Evolutionary conservation across 2,329 filamentous ascomycete genomes (phyloP), one percentile per base, ranked within the genome.

Genomic region (Sodiomyces alkalinus): DNA sequence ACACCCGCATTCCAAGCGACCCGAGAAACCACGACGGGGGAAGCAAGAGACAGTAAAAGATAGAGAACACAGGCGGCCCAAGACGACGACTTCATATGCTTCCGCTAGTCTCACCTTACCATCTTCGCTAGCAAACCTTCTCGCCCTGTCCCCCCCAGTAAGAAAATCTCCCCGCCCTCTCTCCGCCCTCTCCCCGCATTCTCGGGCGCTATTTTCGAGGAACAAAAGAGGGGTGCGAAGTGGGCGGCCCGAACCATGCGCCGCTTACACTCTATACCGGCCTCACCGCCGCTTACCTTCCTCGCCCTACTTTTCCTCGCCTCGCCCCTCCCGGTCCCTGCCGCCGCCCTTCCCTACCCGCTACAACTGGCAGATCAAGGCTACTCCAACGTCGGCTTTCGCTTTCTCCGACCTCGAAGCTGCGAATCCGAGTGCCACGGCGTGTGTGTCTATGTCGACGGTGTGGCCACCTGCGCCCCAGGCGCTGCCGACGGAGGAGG

Each of bases 391-490:
- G 33, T 39, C 17, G 65, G 64, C 39, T 60, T 55, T 40, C 60
- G 60, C 31, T 69, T 56, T 36, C 56, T 72, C 22, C 53, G 60
- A 51, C 51, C 48, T 13, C 58, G 64, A 36, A 48, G 45, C 31
- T 73, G 68, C 52, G 54, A 69, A 52, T 75, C 70, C 42, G 46
- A 45, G 14, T 39, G 48, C 30, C 54, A 53, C 29, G 48, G 68
- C 42, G 42, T 50, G 18, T 74, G 70, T 54, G 61, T 56, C 32
- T 74, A 68, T 5, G 46, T 53, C 5, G 47, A 52, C 37, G 56
- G 58, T 39, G 51, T 65, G 22, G 67, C 68, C 17, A 60, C 56
- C 29, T 74, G 68, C 40, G 44, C 55, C 20, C 48, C 46, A 20
- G 41, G 38, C 26, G 52, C 47, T 15, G 48, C 46, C 17, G n/a